phyloP scores from a whole-genome alignment of 129 eudicot genomes.

The Logfia minima region DNA sequence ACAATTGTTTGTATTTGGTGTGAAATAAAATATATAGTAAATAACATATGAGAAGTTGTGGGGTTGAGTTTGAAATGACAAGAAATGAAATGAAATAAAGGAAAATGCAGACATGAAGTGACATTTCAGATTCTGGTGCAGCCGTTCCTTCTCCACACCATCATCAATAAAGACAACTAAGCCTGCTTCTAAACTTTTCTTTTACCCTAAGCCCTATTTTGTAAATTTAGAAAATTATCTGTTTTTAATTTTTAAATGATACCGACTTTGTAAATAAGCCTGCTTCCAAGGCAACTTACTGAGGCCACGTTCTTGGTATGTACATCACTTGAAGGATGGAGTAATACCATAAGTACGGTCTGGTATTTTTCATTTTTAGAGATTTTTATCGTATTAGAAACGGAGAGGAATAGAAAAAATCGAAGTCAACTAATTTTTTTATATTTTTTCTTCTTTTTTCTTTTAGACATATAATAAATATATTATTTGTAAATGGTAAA shows the following conservation, averaged over 20 bases:
- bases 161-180: slow-evolving; percentile 30
- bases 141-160: slow-evolving; percentile 42
- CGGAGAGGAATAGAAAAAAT: too few species aligned
- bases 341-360: too few species aligned
- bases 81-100: slow-evolving; percentile 51
- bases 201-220: background rate
- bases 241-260: background rate
- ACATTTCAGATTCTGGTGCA: slow-evolving; percentile 63
- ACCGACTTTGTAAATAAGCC: too few species aligned
- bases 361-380: too few species aligned
- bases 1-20: background rate
- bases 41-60: slow-evolving; percentile 1
- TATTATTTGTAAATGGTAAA: too few species aligned
- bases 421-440: too few species aligned
- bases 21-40: background rate
- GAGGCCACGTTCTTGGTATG: too few species aligned
- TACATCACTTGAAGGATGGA: too few species aligned
- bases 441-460: too few species aligned
- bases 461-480: too few species aligned
- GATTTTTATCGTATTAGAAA: fast-evolving
- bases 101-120: slow-evolving; percentile 58
- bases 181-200: background rate
- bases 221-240: background rate
- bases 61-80: slow-evolving; percentile 48
- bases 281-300: too few species aligned